A percentile compares a stretch with the other conserved stretches of the same genome.
Conservation (phyloP, 2,329 filamentous ascomycete genomes). For the Thelonectria olida region DNA sequence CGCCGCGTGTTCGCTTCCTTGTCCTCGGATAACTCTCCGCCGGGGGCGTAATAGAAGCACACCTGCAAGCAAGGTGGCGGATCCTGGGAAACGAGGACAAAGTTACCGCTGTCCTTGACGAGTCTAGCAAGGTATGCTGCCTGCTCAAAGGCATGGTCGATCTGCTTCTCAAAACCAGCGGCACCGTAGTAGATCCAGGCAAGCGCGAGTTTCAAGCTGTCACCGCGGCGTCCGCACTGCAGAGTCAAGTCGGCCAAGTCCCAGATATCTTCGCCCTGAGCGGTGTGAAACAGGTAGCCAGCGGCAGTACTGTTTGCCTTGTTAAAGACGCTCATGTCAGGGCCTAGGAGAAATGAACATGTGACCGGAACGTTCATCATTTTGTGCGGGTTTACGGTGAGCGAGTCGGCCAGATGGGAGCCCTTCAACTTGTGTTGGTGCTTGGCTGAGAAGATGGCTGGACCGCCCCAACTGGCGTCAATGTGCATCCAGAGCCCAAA, state of each 20-base stretch:
- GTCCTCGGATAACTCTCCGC: slow-evolving; percentile 56
- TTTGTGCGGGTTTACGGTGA: slow-evolving; percentile 95
- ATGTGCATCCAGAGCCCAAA: slow-evolving; percentile 91
- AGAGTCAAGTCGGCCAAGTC: slow-evolving; percentile 93
- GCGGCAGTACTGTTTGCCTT: slow-evolving; percentile 86
- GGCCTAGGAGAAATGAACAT: slow-evolving; percentile 86
- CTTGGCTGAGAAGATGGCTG: slow-evolving; percentile 77
- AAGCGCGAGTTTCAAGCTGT: slow-evolving; percentile 87
- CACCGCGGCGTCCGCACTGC: slow-evolving; percentile 89
- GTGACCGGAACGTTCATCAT: slow-evolving; percentile 94
- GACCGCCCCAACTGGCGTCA: slow-evolving; percentile 91
- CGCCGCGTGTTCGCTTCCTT: slow-evolving; percentile 57
- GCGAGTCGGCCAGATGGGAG: slow-evolving; percentile 77
- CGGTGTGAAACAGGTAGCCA: slow-evolving; percentile 82
- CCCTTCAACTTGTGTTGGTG: slow-evolving; percentile 74
- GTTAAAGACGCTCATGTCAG: slow-evolving; percentile 81
- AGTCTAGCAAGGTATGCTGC: slow-evolving; percentile 74
- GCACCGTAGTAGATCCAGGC: slow-evolving; percentile 91
- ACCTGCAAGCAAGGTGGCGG: slow-evolving; percentile 91
- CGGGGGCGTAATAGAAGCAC: slow-evolving; percentile 86
- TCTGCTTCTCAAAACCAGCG: slow-evolving; percentile 73
- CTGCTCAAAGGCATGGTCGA: slow-evolving; percentile 77
- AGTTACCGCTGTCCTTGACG: slow-evolving; percentile 64
- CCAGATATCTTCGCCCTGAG: slow-evolving; percentile 71
- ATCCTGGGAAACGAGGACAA: slow-evolving; percentile 77